Base-by-base conservation (phyloP, 2,329 filamentous ascomycete species). In the Pseudocercospora cruenta region DNA sequence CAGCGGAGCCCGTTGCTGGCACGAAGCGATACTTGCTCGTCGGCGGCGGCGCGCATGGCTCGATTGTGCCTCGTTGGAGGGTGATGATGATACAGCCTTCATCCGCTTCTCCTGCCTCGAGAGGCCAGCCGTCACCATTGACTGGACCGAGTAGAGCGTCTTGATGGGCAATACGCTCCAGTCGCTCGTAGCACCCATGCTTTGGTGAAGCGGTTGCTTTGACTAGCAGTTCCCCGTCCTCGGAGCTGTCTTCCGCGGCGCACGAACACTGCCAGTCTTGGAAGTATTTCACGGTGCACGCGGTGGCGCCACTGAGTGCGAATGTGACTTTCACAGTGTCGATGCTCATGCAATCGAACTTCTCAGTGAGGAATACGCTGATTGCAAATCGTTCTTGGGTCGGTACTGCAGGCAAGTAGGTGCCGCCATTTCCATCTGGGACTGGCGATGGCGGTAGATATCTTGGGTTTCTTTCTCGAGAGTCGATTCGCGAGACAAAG, bases 331-430 rank as follows among this genome's bases (percentile, higher is more conserved):
- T 51, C 3, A 61, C 33, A 7, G 19, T 58, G 43, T 67, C 51
- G 5, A 16, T 58, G 10, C 51, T 53, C 65, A 67, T 67, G 49
- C 65, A 64, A 51, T 67, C 65, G 58, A 67, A 67, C 12, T 59
- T 58, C 26, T 67, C 65, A 33, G 59, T 67, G 4, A 67, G 49
- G 28, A 67, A 67, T 8, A 58, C 39, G 53, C 28, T 45, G 5
- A 67, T 28, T 4, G 61, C 36, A 43, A 67, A 64, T 21, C 39
- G 51, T 8, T 64, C 65, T 43, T 64, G 58, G 4, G 61, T 58
- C 14, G 57, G 39, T 0, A 22, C n/a, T 31, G 47, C 9, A 7
- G 39, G 43, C 43, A 43, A 4, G 21, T 58, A 9, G 21, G 28
- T n/a, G 49, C 39, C 47, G 36, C 53, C 45, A 43, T 39, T 31